phyloP scores from a whole-genome alignment of 495 filamentous ascomycete species.

The Penicillium riverlandense region DNA sequence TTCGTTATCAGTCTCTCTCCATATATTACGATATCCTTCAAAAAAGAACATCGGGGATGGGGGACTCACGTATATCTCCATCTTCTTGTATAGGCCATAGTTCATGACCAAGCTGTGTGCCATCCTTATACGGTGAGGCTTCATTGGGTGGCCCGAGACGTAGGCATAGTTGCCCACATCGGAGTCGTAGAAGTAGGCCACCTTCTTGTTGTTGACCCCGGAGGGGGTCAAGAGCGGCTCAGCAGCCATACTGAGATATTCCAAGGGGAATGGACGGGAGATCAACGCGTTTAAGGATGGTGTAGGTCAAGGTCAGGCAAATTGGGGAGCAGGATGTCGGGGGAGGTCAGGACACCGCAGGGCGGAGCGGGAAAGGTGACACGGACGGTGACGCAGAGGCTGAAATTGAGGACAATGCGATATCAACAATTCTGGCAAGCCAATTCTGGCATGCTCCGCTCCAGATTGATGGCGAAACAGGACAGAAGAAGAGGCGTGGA shows the following conservation, averaged over 20 bases:
- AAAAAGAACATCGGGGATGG: background rate
- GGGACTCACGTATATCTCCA: conserved; percentile 93
- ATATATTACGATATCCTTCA: no score
- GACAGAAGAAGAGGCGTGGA: no score
- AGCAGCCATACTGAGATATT: conserved; percentile 25
- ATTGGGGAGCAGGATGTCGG: background rate
- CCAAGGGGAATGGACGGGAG: no score
- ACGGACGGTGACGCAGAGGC: no score
- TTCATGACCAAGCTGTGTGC: conserved; percentile 98
- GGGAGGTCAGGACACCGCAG: conserved; percentile 4
- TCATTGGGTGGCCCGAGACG: conserved; percentile 97
- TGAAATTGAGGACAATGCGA: no score
- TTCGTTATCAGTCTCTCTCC: background rate
- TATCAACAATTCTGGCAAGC: no score
- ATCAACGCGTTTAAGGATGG: background rate
- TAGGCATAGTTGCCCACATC: conserved; percentile 98
- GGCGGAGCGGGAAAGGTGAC: background rate
- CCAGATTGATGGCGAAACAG: no score
- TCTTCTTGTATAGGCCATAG: conserved; percentile 94
- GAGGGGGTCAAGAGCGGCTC: conserved; percentile 43
- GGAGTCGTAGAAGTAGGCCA: conserved; percentile 96
- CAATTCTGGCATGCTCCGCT: no score
- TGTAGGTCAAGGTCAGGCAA: background rate
- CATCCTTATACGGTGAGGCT: conserved; percentile 95
- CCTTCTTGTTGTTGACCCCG: conserved; percentile 58